phyloP scores from a whole-genome alignment of 495 filamentous ascomycete genomes.

The Staphylotrichum tortipilum region DNA sequence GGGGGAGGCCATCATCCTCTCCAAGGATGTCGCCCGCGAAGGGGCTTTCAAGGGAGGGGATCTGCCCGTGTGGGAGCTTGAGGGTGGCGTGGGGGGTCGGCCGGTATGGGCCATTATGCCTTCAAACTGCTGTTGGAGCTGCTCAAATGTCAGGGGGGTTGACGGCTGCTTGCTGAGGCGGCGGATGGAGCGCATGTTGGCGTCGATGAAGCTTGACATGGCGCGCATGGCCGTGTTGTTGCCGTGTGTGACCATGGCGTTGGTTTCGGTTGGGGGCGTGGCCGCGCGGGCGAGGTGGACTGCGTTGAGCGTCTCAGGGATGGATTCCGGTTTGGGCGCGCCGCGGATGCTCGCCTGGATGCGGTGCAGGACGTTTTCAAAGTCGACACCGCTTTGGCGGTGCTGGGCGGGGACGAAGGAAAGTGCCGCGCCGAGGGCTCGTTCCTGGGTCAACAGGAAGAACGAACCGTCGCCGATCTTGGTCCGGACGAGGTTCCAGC shows the following conservation, averaged over 20 bases:
- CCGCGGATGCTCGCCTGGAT: slow-evolving; percentile 27
- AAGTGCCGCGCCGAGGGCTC: slow-evolving; percentile 26
- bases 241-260: slow-evolving; percentile 28
- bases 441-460: slow-evolving; percentile 36
- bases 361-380: slow-evolving; percentile 37
- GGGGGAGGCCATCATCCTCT: slow-evolving; percentile 13
- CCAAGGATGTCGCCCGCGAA: slow-evolving; percentile 11
- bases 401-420: slow-evolving; percentile 24
- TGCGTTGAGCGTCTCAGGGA: slow-evolving; percentile 26
- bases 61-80: slow-evolving; percentile 20
- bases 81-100: slow-evolving; percentile 27
- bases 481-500: slow-evolving; percentile 39
- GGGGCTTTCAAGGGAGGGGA: background rate
- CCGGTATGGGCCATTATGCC: background rate
- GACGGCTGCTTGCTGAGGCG: slow-evolving; percentile 35
- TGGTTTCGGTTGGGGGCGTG: slow-evolving; percentile 23
- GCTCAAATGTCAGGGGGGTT: slow-evolving; percentile 27
- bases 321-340: slow-evolving; percentile 12
- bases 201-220: slow-evolving; percentile 39
- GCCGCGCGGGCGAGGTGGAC: slow-evolving; percentile 28
- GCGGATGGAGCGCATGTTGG: slow-evolving; percentile 39
- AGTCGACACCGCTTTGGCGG: slow-evolving; percentile 26
- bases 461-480: slow-evolving; percentile 39
- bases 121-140: slow-evolving; percentile 21
- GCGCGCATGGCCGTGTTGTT: slow-evolving; percentile 34